Evolutionary conservation across 495 filamentous ascomycete species (phyloP), one percentile per base, ranked within the genome.

Genomic region (Aspergillus bridgeri): DNA sequence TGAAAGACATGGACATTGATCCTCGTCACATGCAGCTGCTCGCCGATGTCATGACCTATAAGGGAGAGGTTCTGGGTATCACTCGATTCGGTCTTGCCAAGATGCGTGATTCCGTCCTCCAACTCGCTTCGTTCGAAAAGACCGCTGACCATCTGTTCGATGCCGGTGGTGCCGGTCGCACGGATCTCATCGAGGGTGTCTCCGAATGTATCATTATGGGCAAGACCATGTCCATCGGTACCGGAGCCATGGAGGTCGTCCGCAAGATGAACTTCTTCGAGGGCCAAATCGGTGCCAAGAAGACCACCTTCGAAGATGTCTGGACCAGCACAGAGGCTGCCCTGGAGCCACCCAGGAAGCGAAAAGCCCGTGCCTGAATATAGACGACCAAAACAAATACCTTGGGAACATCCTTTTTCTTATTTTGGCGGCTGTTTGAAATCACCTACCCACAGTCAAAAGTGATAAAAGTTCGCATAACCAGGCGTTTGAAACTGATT

Each of bases 1-100:
- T 96, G 91, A 83, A 79, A 47, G 83, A 85, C 65, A 97, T 98
- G 94, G 85, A 86, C 75, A 97, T 98, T 62, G 94, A 98, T 77
- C 94, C 94, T 24, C 89, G 95, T 29, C 94, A 98, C 80, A 97
- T 98, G 92, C 89, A 97, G 69, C 83, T 98, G 7, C 82, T 98
- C 17, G 93, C 94, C n/a, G 95, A 98, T 58, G 91, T 97, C 38
- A 98, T 98, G 94, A 98, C 94, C 6, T 98, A 93, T 81, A 96
- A 96, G 74, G 94, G 94, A 48, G 93, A 98, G 60, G 89, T 98
- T 0, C 83, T 96, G n/a, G 94, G 94, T 38, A 98, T 98, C 67
- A 98, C 94, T 8, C 87, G 94, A 22, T 98, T 98, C 72, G 94
- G 94, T 51, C 80, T 98, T 43, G 86, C 91, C 50, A 98, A 98